Conservation (phyloP, 2,329 filamentous ascomycete genomes). For the Chrysoporthe austroafricana region DNA sequence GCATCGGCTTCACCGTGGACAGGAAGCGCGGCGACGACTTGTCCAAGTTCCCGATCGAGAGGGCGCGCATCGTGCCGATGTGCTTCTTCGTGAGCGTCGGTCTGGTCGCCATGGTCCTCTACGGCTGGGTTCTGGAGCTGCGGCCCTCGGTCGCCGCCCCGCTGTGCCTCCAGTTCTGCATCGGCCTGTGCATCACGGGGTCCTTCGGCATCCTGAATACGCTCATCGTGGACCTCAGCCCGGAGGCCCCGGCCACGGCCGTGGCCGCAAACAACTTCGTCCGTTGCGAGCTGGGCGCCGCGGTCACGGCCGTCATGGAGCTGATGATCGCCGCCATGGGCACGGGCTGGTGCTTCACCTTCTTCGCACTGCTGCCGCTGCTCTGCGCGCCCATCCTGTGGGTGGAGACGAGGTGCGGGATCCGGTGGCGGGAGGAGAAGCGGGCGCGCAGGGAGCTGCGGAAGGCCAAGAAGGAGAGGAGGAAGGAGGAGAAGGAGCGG, state of each 20-base stretch:
- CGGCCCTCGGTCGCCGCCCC: constrained; percentile 57
- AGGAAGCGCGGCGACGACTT: constrained; percentile 60
- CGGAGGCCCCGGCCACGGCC: constrained; percentile 62
- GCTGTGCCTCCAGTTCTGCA: constrained; percentile 59
- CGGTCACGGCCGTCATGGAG: constrained; percentile 61
- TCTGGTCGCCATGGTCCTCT: constrained; percentile 55
- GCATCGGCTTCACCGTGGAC: constrained; percentile 63
- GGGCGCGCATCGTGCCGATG: constrained; percentile 57
- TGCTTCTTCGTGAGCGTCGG: constrained; percentile 59
- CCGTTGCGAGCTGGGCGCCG: constrained; percentile 64
- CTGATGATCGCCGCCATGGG: constrained; percentile 61
- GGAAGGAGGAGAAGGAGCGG: constrained; percentile 21
- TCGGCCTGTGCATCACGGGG: constrained; percentile 62
- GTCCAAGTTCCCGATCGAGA: constrained; percentile 57
- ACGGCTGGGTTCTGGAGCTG: constrained; percentile 60
- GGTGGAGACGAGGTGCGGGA: constrained; percentile 53
- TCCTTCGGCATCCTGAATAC: constrained; percentile 67
- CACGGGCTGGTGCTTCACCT: constrained; percentile 65
- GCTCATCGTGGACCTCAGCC: constrained; percentile 66
- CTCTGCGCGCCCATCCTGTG: constrained; percentile 53
- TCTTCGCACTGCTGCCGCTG: constrained; percentile 56
- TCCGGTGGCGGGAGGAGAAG: constrained; percentile 56
- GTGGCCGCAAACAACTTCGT: constrained; percentile 68
- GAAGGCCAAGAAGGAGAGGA: constrained; percentile 37
- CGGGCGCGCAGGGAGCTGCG: constrained; percentile 43